phyloP scores from a whole-genome alignment of 2,329 filamentous ascomycete genomes.

The Nectriaceae sp. region DNA sequence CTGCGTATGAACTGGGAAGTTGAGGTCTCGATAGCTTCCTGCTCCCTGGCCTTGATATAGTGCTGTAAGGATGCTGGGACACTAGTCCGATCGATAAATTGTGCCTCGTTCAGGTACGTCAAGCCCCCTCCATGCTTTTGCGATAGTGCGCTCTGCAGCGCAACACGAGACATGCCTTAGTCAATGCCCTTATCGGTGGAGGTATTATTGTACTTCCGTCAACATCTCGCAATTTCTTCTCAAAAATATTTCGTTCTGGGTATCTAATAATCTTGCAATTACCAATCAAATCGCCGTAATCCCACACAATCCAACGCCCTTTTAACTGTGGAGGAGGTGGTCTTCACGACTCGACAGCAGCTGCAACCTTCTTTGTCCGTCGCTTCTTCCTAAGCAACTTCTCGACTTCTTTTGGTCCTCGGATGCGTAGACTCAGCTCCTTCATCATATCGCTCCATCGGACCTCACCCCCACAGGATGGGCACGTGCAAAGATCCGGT shows the following conservation, averaged over 20 bases:
- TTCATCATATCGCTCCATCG: conserved; percentile 80
- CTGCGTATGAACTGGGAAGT: too few relatives aligned
- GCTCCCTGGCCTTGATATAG: too few relatives aligned
- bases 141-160: neutral
- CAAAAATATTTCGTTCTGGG: too few relatives aligned
- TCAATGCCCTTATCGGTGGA: neutral
- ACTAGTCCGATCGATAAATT: too few relatives aligned
- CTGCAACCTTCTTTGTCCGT: conserved; percentile 26
- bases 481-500: conserved; percentile 71
- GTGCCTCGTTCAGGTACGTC: neutral
- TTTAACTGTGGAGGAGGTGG: too few relatives aligned
- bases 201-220: too few relatives aligned
- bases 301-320: too few relatives aligned
- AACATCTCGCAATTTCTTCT: too few relatives aligned
- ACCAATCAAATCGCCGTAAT: too few relatives aligned
- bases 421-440: conserved; percentile 73
- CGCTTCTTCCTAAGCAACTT: conserved; percentile 62
- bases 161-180: neutral
- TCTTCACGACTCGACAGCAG: conserved; percentile 5
- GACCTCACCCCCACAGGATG: conserved; percentile 62
- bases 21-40: too few relatives aligned
- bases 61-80: too few relatives aligned
- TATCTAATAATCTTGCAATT: too few relatives aligned
- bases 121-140: neutral
- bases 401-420: conserved; percentile 70